These are phyloP conservation scores for Metschnikowia chrysomelidarum DNA, from an alignment of 805 yeast genomes.

Conservation along the genomic window DNA sequence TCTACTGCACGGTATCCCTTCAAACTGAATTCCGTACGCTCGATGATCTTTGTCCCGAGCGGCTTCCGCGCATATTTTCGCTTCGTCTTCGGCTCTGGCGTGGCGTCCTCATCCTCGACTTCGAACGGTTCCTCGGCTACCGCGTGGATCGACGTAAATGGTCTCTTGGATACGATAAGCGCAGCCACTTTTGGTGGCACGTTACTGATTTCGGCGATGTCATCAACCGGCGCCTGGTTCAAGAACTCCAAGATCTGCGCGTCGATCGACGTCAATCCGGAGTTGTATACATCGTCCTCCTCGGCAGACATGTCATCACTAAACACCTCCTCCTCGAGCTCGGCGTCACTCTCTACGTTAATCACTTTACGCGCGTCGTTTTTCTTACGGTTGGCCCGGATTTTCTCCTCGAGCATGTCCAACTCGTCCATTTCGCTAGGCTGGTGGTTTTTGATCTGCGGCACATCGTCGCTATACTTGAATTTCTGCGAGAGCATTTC, in stretches of 20 bases:
- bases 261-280: slow-evolving; percentile 52
- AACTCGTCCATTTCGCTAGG: slow-evolving; percentile 31
- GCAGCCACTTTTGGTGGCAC: slow-evolving; percentile 67
- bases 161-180: slow-evolving; percentile 62
- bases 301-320: slow-evolving; percentile 52
- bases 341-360: slow-evolving; percentile 38
- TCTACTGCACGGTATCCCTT: slow-evolving; percentile 94
- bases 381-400: slow-evolving; percentile 31
- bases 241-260: slow-evolving; percentile 70
- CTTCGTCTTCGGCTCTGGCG: slow-evolving; percentile 31
- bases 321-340: slow-evolving; percentile 41
- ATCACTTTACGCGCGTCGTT: not conserved
- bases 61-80: slow-evolving; percentile 40
- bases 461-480: slow-evolving; percentile 9
- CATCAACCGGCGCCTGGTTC: slow-evolving; percentile 72
- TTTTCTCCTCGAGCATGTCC: slow-evolving; percentile 39
- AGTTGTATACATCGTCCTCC: slow-evolving; percentile 26
- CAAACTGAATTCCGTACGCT: slow-evolving; percentile 64
- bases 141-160: slow-evolving; percentile 57
- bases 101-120: slow-evolving; percentile 15
- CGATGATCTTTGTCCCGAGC: slow-evolving; percentile 73
- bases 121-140: slow-evolving; percentile 59
- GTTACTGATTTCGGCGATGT: slow-evolving; percentile 76
- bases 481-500: slow-evolving; percentile 1
- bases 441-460: slow-evolving; percentile 5